Evolutionary conservation across 352 stramenopile genomes (phyloP), one percentile per base, ranked within the genome.

Genomic region (Phytophthora meadii): DNA sequence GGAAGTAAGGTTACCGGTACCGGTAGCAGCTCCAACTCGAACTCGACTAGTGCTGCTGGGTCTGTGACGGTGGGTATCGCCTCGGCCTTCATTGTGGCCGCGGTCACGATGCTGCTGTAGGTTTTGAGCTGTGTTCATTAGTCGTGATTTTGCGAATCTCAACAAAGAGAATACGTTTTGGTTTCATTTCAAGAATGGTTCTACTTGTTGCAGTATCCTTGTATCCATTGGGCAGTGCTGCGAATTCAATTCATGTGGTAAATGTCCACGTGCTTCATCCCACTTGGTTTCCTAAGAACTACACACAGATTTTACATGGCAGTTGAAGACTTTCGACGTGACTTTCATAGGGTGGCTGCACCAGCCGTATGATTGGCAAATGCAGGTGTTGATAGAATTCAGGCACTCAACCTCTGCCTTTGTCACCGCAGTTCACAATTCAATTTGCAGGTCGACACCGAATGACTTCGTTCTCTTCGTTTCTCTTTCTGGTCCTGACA

Each of bases 301-400:
- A 8, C 14, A 42, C 37, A 22, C 14, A 42, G 37, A 42, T 36
- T 36, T 14, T 36, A 36, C 30, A 36, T 14, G 8, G 11, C 4
- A 10, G 2, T 36, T 36, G 30, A 30, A 30, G 27, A 4, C 27
- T 30, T 30, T 36, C 12, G 9, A 3, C 8, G 3, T 36, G 9
- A 36, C 30, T 36, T 36, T 14, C 17, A 17, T 65, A 22, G 41
- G 40, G 17, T 50, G n/a, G 25, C 19, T 24, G 42, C 51, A 52
- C 60, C 60, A 62, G 44, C 44, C 45, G 52, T 19, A 47, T n/a
- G 50, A 61, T 67, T 40, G 19, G 58, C 17, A 50, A 22, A 32
- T 44, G 44, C 28, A 51, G 15, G 53, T 50, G 46, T 39, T n/a
- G 41, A 37, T 5, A 50, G 5, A 12, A 19, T 42, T 41, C 22